Base-by-base conservation (phyloP, 306 rosid genomes). In the Begonia fuchsioides region DNA sequence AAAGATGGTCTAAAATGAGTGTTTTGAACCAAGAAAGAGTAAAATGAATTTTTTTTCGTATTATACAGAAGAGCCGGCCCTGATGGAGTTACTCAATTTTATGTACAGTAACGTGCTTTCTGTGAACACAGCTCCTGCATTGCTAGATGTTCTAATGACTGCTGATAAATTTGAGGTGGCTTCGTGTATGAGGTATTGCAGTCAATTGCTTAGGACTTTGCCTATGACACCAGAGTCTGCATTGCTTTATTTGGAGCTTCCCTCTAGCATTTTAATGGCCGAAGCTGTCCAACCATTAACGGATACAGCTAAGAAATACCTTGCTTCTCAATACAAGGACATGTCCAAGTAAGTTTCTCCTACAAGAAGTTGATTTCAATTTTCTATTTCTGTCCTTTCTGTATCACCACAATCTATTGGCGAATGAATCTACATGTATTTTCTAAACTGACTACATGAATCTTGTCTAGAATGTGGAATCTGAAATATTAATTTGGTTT, bases 121-220 rank as follows among this genome's bases (percentile, higher is more conserved):
- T 13, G 63, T 61, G 43, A 63, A 71, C 51, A 57, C 94, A 5
- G 88, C 98, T 52, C 77, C 94, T 44, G 93, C 76, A 56, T 68
- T 92, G 72, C 78, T 92, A 38, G 94, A 92, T 62, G 94, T 92
- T 51, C 78, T 92, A 62, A 82, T 92, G 98, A 94, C 96, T 53
- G 98, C 98, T 14, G 98, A 92, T 67, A 92, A 85, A 64, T 92
- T 86, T 75, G 88, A 92, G 72, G 98, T 92, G 43, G 93, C 96
- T 48, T 92, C 98, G 39, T 92, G 98, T 76, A 92, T 92, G 98
- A 77, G 94, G 63, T 50, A 79, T 51, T 92, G 98, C 64, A 85
- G 94, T 60, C 65, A 75, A 18, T 61, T 79, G 32, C 55, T 92
- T 72, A 77, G 94, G 49, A 79, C 70, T 57, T 57, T 73, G 52